phyloP scores from a whole-genome alignment of 768 basidiomycete species.

The Podaxis sp. region DNA sequence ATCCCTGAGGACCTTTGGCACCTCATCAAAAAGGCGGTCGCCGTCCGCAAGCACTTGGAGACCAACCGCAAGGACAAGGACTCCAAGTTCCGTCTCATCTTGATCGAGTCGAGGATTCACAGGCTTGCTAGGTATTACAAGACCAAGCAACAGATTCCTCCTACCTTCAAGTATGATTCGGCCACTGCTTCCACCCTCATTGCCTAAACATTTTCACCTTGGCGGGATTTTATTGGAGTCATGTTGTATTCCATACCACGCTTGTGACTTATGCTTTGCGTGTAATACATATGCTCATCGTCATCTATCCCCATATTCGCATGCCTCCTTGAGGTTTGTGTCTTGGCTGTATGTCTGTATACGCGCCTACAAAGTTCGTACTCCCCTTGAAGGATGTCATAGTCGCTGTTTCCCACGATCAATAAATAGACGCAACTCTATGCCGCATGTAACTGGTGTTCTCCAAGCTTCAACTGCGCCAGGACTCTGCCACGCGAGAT shows the following conservation, averaged over 20 bases:
- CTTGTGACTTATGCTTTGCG: not conserved
- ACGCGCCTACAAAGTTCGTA: too few species aligned
- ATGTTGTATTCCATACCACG: not conserved
- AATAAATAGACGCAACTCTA: not conserved
- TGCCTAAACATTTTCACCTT: conserved; percentile 42
- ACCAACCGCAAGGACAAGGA: conserved; percentile 99
- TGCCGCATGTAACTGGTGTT: not conserved
- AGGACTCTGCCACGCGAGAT: conserved; percentile 20
- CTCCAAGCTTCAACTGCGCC: not conserved
- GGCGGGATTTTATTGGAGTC: not conserved
- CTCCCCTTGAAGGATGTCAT: not conserved
- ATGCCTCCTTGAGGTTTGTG: not conserved
- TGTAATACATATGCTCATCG: not conserved
- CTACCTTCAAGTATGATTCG: conserved; percentile 98
- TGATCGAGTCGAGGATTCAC: conserved; percentile 99
- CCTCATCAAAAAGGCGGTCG: conserved; percentile 99
- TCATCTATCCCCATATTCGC: not conserved
- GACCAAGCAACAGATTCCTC: conserved; percentile 95
- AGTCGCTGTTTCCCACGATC: not conserved
- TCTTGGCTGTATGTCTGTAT: too few species aligned
- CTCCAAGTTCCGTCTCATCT: conserved; percentile 91
- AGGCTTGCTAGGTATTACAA: conserved; percentile 97
- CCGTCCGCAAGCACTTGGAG: conserved; percentile 98
- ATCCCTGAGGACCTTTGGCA: conserved; percentile 99
- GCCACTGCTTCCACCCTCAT: conserved; percentile 90